phyloP scores from a whole-genome alignment of 768 basidiomycete genomes.

The Agrocybe praecox region DNA sequence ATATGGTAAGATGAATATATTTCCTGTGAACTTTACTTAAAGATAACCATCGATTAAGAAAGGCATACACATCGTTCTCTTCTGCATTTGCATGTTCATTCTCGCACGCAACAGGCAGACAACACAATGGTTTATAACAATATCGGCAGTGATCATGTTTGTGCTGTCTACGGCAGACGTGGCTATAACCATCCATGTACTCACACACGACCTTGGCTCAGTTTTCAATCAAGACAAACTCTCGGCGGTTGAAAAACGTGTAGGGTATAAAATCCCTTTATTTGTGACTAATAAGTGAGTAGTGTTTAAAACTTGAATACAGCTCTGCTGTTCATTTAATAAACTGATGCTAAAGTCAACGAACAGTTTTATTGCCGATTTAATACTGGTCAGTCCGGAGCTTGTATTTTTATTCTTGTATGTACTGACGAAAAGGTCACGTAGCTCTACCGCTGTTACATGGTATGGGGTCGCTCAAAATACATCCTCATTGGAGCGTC shows the following conservation, averaged over 20 bases:
- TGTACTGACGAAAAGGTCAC: neutral
- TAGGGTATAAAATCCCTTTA: constrained; percentile 1
- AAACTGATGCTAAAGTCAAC: neutral
- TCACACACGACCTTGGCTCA: constrained; percentile 4
- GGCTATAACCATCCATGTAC: constrained; percentile 3
- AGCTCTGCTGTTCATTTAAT: neutral
- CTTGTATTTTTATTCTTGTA: neutral
- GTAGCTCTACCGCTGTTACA: constrained; percentile 12
- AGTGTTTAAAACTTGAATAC: neutral
- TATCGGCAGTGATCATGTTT: constrained; percentile 9
- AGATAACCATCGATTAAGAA: neutral
- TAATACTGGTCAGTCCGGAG: constrained; percentile 2
- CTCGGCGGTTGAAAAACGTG: neutral
- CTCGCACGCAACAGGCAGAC: constrained; percentile 1
- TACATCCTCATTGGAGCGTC: neutral
- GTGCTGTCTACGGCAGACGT: constrained; percentile 10
- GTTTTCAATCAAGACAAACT: neutral
- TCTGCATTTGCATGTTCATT: constrained; percentile 13
- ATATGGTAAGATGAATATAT: neutral
- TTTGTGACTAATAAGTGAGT: constrained; percentile 10
- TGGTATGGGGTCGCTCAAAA: constrained; percentile 3
- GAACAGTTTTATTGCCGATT: constrained; percentile 4
- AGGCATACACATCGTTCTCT: constrained; percentile 8
- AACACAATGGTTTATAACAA: constrained; percentile 6
- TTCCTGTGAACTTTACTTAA: neutral